phyloP scores from a whole-genome alignment of 1,284 basidiomycete genomes.

The Ustilago shanxiensis region DNA sequence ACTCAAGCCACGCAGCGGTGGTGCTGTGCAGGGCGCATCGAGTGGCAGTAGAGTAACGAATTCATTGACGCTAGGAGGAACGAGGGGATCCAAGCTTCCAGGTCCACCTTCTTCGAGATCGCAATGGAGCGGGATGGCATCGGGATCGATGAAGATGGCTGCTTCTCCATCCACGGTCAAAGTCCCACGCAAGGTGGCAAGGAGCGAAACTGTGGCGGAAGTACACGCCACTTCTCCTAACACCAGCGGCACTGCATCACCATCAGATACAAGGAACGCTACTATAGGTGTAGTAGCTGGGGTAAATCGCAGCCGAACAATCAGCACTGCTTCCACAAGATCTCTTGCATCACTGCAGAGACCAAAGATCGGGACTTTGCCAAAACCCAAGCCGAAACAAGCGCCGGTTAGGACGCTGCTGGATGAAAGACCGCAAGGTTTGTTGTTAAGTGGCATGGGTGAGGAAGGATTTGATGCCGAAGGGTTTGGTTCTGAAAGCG shows the following conservation, averaged over 20 bases:
- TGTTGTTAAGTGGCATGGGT: neutral
- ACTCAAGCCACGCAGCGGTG: neutral
- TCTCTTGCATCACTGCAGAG: constrained; percentile 6
- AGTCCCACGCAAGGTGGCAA: constrained; percentile 31
- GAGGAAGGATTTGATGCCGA: constrained; percentile 6
- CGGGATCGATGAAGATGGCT: neutral
- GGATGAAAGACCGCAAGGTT: constrained; percentile 16
- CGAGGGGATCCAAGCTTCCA: constrained; percentile 23
- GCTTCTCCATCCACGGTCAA: constrained; percentile 29
- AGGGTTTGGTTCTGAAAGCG: constrained; percentile 3
- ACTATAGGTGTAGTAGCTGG: too few relatives aligned
- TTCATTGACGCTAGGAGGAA: neutral
- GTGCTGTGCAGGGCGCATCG: neutral
- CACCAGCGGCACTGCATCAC: constrained; percentile 4
- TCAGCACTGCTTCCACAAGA: constrained; percentile 12
- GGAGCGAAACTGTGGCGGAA: constrained; percentile 26
- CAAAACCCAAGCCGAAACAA: constrained; percentile 17
- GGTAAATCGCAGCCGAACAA: constrained; percentile 14
- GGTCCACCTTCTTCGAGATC: constrained; percentile 40
- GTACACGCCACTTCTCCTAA: constrained; percentile 12
- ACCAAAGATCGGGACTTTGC: constrained; percentile 40
- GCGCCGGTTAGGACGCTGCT: constrained; percentile 29
- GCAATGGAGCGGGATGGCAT: constrained; percentile 23
- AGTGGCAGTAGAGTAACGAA: neutral
- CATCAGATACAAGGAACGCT: neutral